phyloP scores from a whole-genome alignment of 1,139 yeast species.

The Debaryomyces psychrophilus region DNA sequence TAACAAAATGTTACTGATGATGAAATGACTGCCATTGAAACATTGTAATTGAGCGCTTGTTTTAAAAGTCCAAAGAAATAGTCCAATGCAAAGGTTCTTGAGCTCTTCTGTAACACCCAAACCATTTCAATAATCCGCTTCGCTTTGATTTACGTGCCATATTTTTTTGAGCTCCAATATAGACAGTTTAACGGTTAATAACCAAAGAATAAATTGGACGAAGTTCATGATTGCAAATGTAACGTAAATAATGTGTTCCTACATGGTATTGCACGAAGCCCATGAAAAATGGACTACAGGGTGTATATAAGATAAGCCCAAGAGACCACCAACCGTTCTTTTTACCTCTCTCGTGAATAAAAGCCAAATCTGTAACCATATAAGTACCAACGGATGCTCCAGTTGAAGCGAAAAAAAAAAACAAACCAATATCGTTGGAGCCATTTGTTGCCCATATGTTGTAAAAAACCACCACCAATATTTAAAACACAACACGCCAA shows the following conservation, averaged over 20 bases:
- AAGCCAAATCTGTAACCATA: slow-evolving; percentile 22
- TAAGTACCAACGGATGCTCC: slow-evolving; percentile 24
- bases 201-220: slow-evolving; percentile 19
- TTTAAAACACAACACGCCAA: slow-evolving; percentile 20
- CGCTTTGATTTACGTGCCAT: not conserved
- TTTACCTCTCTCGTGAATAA: slow-evolving; percentile 25
- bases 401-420: slow-evolving; percentile 23
- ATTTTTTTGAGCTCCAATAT: slow-evolving; percentile 5
- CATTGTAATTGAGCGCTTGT: slow-evolving; percentile 14
- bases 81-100: slow-evolving; percentile 9
- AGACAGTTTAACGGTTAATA: slow-evolving; percentile 24
- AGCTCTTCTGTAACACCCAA: slow-evolving; percentile 9
- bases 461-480: slow-evolving; percentile 21
- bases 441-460: slow-evolving; percentile 20
- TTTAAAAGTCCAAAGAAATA: slow-evolving; percentile 17
- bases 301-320: slow-evolving; percentile 23
- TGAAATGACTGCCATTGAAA: slow-evolving; percentile 20
- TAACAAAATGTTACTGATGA: slow-evolving; percentile 21
- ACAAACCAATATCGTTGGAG: slow-evolving; percentile 20
- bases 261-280: slow-evolving; percentile 23
- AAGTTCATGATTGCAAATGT: slow-evolving; percentile 21
- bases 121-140: not conserved
- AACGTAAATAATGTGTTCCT: slow-evolving; percentile 18
- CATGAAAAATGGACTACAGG: slow-evolving; percentile 25
- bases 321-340: slow-evolving; percentile 25